A percentile compares a stretch with the other conserved stretches of the same genome.
These are phyloP conservation scores for Erodium moschatum DNA, from an alignment of 441 rosid genomes.

Conservation along the genomic window DNA sequence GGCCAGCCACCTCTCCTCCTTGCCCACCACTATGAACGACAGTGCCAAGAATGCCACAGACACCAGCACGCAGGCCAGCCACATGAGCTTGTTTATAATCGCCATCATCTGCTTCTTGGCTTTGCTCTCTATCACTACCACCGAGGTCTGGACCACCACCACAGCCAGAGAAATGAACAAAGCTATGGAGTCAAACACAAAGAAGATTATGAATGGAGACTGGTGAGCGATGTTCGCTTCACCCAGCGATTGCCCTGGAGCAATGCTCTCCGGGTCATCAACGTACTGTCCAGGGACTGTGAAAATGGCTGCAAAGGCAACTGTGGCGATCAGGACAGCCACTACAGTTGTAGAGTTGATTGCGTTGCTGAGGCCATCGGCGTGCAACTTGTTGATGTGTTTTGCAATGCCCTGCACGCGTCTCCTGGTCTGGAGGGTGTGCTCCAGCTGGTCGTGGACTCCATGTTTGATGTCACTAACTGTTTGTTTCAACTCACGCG, in stretches of 20 bases:
- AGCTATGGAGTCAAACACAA: conserved; percentile 17
- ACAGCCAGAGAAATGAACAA: conserved; percentile 20
- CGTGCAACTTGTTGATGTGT: conserved; percentile 17
- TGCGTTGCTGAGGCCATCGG: conserved; percentile 13
- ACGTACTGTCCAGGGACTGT: conserved; percentile 12
- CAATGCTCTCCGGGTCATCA: conserved; percentile 10
- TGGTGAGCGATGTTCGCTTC: not conserved
- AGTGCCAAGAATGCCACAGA: conserved; percentile 20
- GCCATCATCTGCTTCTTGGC: conserved; percentile 13
- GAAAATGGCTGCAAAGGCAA: conserved; percentile 21
- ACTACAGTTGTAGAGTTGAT: conserved; percentile 1
- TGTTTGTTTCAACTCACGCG: conserved; percentile 17
- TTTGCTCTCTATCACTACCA: conserved; percentile 19
- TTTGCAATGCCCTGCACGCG: conserved; percentile 18
- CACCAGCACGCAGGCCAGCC: conserved; percentile 19
- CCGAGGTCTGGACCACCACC: conserved; percentile 20
- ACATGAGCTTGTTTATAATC: conserved; percentile 18
- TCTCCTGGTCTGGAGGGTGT: conserved; percentile 16
- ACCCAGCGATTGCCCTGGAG: conserved; percentile 9
- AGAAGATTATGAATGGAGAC: conserved; percentile 14
- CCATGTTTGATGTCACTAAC: conserved; percentile 20
- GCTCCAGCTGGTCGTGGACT: conserved; percentile 19
- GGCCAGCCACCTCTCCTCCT: conserved; percentile 17
- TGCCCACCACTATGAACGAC: conserved; percentile 18
- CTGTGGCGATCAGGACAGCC: conserved; percentile 20